These are phyloP conservation scores for Saturnispora zaruensis DNA, from an alignment of 805 yeast species.

Conservation along the genomic window DNA sequence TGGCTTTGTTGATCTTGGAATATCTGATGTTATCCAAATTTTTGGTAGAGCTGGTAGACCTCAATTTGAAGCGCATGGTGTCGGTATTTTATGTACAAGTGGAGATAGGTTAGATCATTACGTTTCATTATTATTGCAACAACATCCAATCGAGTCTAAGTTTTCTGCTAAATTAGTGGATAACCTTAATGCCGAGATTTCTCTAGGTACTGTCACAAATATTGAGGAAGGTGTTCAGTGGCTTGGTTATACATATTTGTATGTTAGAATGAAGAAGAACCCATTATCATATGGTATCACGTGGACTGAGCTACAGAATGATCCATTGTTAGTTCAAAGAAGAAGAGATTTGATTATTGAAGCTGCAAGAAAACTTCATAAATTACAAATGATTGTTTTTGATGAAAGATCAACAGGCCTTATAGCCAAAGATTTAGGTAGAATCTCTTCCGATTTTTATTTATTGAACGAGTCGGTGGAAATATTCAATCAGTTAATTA, in stretches of 20 bases:
- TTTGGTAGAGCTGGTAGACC: slow-evolving; percentile 99
- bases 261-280: slow-evolving; percentile 88
- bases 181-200: slow-evolving; percentile 91
- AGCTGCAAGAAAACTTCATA: slow-evolving; percentile 79
- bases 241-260: slow-evolving; percentile 95
- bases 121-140: slow-evolving; percentile 81
- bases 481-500: slow-evolving; percentile 76
- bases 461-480: slow-evolving; percentile 79
- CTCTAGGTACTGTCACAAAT: slow-evolving; percentile 90
- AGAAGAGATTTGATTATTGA: slow-evolving; percentile 66
- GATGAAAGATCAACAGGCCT: slow-evolving; percentile 79
- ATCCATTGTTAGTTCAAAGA: slow-evolving; percentile 66
- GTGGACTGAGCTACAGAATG: slow-evolving; percentile 77
- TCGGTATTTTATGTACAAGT: slow-evolving; percentile 83
- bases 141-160: slow-evolving; percentile 91
- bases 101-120: slow-evolving; percentile 79
- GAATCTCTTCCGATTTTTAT: slow-evolving; percentile 92
- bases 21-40: slow-evolving; percentile 93
- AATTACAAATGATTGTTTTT: slow-evolving; percentile 85
- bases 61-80: slow-evolving; percentile 85
- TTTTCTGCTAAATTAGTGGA: slow-evolving; percentile 74
- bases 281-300: slow-evolving; percentile 89
- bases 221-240: slow-evolving; percentile 92
- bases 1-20: slow-evolving; percentile 89
- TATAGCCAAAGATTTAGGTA: slow-evolving; percentile 80